A percentile compares a stretch with the other conserved stretches of the same genome.
Conservation (phyloP, 441 rosid species). For the Eruca vesicaria region DNA sequence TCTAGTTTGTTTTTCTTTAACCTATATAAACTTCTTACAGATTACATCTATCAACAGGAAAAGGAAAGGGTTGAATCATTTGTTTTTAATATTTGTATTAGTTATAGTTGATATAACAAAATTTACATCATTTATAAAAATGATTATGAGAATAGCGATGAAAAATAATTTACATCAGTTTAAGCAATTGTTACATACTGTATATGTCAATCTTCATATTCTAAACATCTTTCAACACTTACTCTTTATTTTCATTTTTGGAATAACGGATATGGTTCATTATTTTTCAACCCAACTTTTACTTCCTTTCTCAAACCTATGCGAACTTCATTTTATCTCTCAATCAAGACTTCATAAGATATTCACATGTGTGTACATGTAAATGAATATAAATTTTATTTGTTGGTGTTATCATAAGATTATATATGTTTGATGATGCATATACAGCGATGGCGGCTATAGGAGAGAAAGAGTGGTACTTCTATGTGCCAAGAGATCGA, state of each 20-base stretch:
- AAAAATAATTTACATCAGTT: no score
- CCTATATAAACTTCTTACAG: not conserved
- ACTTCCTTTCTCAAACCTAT: not conserved
- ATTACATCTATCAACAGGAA: not conserved
- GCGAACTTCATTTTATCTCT: not conserved
- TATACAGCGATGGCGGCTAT: slow-evolving; percentile 70
- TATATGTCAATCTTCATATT: not conserved
- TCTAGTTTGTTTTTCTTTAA: not conserved
- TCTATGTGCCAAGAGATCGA: slow-evolving; percentile 94
- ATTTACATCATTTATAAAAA: no score
- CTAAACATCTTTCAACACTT: not conserved
- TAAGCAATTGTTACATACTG: no score
- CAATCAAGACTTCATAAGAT: slow-evolving; percentile 6
- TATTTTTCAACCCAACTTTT: not conserved
- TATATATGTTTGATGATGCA: not conserved
- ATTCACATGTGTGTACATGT: not conserved
- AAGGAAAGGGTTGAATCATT: no score
- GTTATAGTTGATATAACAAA: no score
- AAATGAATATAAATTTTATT: not conserved
- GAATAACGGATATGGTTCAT: not conserved
- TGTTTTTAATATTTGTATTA: no score
- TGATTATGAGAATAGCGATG: no score
- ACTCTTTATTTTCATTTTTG: not conserved
- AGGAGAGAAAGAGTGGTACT: slow-evolving; percentile 99
- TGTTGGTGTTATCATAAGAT: not conserved